These are phyloP conservation scores for Leccinum sublutescens DNA, from an alignment of 768 basidiomycete species.

Conservation along the genomic window DNA sequence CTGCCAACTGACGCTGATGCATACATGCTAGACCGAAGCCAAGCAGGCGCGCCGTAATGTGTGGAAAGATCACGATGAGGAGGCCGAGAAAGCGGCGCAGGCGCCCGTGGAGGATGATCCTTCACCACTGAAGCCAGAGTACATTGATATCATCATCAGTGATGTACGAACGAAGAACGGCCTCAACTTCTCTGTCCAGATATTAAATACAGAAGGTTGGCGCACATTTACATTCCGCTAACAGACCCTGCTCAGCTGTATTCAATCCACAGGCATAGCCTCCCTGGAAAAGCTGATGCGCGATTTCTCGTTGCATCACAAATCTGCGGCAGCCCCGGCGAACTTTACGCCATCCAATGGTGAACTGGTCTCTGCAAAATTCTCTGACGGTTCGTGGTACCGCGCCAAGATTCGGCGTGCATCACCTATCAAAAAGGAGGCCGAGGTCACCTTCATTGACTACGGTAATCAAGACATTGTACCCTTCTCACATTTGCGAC, in stretches of 20 bases:
- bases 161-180: slow-evolving; percentile 74
- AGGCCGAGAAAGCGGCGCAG: slow-evolving; percentile 57
- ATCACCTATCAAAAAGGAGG: slow-evolving; percentile 90
- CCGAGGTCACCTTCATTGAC: slow-evolving; percentile 92
- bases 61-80: slow-evolving; percentile 83
- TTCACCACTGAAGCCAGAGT: slow-evolving; percentile 74
- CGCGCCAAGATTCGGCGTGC: slow-evolving; percentile 85
- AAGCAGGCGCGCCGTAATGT: slow-evolving; percentile 79
- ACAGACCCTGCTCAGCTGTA: not conserved
- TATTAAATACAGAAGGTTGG: slow-evolving; percentile 86
- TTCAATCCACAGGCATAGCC: slow-evolving; percentile 65
- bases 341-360: slow-evolving; percentile 80
- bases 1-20: slow-evolving; percentile 1
- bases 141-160: slow-evolving; percentile 89
- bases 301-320: slow-evolving; percentile 88
- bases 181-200: slow-evolving; percentile 89
- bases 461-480: slow-evolving; percentile 94
- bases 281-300: slow-evolving; percentile 91
- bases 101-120: slow-evolving; percentile 43
- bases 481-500: slow-evolving; percentile 79
- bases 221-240: not conserved
- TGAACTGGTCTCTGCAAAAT: slow-evolving; percentile 92
- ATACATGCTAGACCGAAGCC: slow-evolving; percentile 62
- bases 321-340: slow-evolving; percentile 57
- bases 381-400: slow-evolving; percentile 94